Conservation (phyloP, 2,329 filamentous ascomycete species). For the Fusarium burgessii region DNA sequence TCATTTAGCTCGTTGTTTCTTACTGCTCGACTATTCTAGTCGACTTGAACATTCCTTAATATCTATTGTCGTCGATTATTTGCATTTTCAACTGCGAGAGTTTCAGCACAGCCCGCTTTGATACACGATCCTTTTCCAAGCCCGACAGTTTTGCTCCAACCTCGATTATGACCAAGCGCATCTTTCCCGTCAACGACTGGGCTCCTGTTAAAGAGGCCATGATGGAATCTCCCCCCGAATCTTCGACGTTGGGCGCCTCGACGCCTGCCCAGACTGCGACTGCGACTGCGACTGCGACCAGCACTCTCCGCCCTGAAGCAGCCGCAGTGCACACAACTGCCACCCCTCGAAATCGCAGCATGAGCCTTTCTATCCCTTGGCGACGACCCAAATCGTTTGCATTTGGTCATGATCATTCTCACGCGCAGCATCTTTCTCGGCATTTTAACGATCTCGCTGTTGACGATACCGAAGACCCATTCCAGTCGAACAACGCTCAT, state of each 20-base stretch:
- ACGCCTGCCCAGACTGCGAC: constrained; percentile 9
- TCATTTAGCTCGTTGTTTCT: not conserved
- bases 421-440: constrained; percentile 46
- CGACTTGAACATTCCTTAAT: constrained; percentile 15
- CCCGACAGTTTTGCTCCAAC: not conserved
- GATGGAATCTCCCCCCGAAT: constrained; percentile 39
- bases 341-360: constrained; percentile 59
- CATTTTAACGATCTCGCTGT: constrained; percentile 50
- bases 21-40: not conserved
- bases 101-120: constrained; percentile 5
- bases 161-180: constrained; percentile 51
- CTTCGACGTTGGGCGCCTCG: constrained; percentile 27
- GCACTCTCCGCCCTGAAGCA: constrained; percentile 14
- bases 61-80: not conserved
- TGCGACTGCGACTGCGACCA: not conserved
- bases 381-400: constrained; percentile 60
- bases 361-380: constrained; percentile 64
- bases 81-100: constrained; percentile 3
- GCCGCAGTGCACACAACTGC: constrained; percentile 9
- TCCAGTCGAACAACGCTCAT: constrained; percentile 32
- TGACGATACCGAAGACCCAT: constrained; percentile 49
- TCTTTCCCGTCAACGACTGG: constrained; percentile 58
- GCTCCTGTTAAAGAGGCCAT: constrained; percentile 58
- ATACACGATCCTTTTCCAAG: constrained; percentile 4
- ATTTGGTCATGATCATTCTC: constrained; percentile 51